phyloP scores from a whole-genome alignment of 148 eudicot species.

The Rhododendron ovatum region DNA sequence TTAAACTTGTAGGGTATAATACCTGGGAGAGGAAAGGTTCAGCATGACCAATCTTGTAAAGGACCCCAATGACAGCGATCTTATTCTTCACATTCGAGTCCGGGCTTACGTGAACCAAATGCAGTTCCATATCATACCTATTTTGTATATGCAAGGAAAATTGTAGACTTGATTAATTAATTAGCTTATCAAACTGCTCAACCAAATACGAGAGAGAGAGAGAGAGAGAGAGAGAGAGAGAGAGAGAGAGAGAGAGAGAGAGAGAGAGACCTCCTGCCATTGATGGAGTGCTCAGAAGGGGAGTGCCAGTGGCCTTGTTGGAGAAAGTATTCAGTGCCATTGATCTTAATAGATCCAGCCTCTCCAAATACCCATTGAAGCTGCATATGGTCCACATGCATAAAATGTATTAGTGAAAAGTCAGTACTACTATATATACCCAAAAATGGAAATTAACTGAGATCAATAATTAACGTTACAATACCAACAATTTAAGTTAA shows the following conservation, averaged over 20 bases:
- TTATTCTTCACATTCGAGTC: slow-evolving; percentile 23
- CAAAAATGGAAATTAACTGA: background rate
- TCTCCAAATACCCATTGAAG: slow-evolving; percentile 35
- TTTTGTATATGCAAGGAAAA: background rate
- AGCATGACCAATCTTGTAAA: slow-evolving; percentile 52
- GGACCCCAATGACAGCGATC: slow-evolving; percentile 43
- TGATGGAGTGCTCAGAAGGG: slow-evolving; percentile 69
- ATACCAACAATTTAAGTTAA: background rate
- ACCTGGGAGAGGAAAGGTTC: slow-evolving; percentile 50
- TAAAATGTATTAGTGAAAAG: background rate
- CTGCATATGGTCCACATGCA: slow-evolving; percentile 22
- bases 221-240: background rate
- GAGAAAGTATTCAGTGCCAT: slow-evolving; percentile 37
- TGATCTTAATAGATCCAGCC: slow-evolving; percentile 45
- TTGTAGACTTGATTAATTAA: background rate
- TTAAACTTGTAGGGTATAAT: background rate
- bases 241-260: background rate
- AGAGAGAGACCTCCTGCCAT: slow-evolving; percentile 39
- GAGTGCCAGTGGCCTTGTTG: slow-evolving; percentile 67
- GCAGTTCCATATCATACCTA: slow-evolving; percentile 60
- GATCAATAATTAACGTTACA: background rate
- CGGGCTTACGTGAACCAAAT: slow-evolving; percentile 47
- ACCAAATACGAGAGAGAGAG: background rate
- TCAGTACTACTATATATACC: background rate
- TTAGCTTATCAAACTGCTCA: background rate